A percentile compares a stretch with the other conserved stretches of the same genome.
Conservation (phyloP, 139 green algal species). For the Medakamo hakoo region DNA sequence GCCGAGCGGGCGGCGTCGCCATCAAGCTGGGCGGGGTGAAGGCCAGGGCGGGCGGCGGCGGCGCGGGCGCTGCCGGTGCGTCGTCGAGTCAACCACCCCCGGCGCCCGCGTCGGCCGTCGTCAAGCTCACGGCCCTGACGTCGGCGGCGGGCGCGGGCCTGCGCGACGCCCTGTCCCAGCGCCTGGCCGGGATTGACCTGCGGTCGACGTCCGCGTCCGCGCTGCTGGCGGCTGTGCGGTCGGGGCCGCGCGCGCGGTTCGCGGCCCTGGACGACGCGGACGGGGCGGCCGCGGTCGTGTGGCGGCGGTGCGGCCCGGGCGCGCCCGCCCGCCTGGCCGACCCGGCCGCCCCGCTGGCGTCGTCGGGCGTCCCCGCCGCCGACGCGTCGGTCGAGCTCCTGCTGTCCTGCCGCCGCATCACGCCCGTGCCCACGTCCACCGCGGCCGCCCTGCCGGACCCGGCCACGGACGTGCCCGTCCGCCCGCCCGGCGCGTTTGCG, state of each 20-base stretch:
- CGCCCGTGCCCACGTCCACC: slow-evolving; percentile 3
- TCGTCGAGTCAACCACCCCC: neutral
- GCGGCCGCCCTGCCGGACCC: neutral
- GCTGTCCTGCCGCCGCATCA: slow-evolving; percentile 4
- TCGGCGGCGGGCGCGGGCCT: neutral
- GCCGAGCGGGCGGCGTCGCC: neutral
- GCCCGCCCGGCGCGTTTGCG: slow-evolving; percentile 23
- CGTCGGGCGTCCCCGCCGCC: neutral
- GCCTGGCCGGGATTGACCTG: neutral
- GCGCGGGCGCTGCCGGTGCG: no score
- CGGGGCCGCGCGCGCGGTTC: neutral
- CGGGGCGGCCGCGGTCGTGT: neutral
- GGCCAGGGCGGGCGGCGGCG: no score
- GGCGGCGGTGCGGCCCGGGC: no score
- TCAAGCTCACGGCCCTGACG: no score
- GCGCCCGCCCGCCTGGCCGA: neutral
- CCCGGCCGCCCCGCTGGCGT: neutral
- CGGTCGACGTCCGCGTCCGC: neutral
- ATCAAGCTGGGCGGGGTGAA: no score
- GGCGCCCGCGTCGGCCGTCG: no score
- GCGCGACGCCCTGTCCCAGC: neutral
- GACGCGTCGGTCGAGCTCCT: slow-evolving; percentile 6
- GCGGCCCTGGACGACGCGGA: neutral
- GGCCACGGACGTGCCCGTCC: slow-evolving; percentile 5
- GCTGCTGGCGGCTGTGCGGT: neutral